phyloP scores from a whole-genome alignment of 345 rosid genomes.

The Euphorbia lathyris region DNA sequence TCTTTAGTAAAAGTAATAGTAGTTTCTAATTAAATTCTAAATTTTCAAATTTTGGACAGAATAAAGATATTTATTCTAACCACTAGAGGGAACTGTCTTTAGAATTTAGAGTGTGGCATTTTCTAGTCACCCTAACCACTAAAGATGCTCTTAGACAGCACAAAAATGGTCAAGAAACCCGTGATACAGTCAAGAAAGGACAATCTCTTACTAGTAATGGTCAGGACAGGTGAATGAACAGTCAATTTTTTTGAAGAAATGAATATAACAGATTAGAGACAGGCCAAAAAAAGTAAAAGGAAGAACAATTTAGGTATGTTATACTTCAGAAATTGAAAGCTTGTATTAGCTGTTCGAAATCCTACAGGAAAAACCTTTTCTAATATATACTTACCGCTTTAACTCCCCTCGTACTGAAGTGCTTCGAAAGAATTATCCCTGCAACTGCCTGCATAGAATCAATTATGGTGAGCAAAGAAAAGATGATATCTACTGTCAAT shows the following conservation, averaged over 20 bases:
- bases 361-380: neutral
- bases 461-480: slow-evolving; percentile 5
- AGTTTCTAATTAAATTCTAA: too few relatives aligned
- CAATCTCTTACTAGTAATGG: neutral
- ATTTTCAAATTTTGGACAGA: too few relatives aligned
- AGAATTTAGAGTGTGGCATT: too few relatives aligned
- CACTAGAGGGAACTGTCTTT: too few relatives aligned
- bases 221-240: neutral
- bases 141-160: too few relatives aligned
- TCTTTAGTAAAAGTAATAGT: too few relatives aligned
- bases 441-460: slow-evolving; percentile 64
- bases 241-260: neutral
- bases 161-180: too few relatives aligned
- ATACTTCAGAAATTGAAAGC: neutral
- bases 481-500: neutral
- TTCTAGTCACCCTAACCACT: too few relatives aligned
- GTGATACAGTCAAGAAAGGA: too few relatives aligned
- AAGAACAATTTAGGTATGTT: neutral
- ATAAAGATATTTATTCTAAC: too few relatives aligned
- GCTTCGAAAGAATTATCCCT: slow-evolving; percentile 63
- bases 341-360: neutral
- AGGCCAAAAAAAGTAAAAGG: neutral
- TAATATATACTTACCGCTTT: slow-evolving; percentile 57
- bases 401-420: slow-evolving; percentile 65
- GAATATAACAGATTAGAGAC: neutral